Percentiles rank a stretch among this genome's conserved stretches.
Conservation (phyloP, 2,329 filamentous ascomycete genomes). For the Verticillium zaregamsianum region DNA sequence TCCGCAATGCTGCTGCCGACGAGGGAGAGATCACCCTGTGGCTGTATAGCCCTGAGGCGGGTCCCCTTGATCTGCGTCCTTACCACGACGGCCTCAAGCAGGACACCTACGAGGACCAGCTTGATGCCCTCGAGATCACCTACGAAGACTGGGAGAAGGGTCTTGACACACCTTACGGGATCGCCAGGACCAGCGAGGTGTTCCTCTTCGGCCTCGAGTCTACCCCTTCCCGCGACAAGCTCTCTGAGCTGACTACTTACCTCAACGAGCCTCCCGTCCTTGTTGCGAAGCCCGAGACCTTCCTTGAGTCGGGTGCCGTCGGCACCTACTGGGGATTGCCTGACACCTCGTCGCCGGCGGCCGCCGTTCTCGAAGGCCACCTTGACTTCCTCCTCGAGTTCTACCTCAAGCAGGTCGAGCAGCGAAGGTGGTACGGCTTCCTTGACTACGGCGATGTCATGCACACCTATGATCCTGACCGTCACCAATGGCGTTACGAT, state of each 20-base stretch:
- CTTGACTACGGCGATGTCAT: conserved; percentile 59
- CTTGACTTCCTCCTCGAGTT: conserved; percentile 53
- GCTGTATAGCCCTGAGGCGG: conserved; percentile 54
- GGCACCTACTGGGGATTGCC: conserved; percentile 51
- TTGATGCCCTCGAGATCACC: conserved; percentile 58
- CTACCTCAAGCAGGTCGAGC: conserved; percentile 51
- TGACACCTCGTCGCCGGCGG: conserved; percentile 17
- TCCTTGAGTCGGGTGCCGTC: conserved; percentile 47
- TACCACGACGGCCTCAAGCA: conserved; percentile 55
- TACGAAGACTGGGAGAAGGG: conserved; percentile 58
- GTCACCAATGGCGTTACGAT: conserved; percentile 57
- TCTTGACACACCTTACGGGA: conserved; percentile 53
- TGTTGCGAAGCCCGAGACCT: conserved; percentile 40
- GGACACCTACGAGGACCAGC: conserved; percentile 51
- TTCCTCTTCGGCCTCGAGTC: conserved; percentile 46
- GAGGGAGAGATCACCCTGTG: conserved; percentile 52
- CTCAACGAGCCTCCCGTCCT: conserved; percentile 50
- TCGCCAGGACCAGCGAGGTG: conserved; percentile 54
- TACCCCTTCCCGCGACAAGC: conserved; percentile 44
- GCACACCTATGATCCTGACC: conserved; percentile 55
- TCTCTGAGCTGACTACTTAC: conserved; percentile 38
- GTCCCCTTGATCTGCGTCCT: conserved; percentile 51
- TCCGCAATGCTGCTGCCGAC: conserved; percentile 45
- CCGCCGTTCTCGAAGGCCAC: conserved; percentile 42
- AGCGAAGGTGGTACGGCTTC: conserved; percentile 60